These are phyloP conservation scores for Thozetella sp. DNA, from an alignment of 495 filamentous ascomycete species.

Conservation along the genomic window DNA sequence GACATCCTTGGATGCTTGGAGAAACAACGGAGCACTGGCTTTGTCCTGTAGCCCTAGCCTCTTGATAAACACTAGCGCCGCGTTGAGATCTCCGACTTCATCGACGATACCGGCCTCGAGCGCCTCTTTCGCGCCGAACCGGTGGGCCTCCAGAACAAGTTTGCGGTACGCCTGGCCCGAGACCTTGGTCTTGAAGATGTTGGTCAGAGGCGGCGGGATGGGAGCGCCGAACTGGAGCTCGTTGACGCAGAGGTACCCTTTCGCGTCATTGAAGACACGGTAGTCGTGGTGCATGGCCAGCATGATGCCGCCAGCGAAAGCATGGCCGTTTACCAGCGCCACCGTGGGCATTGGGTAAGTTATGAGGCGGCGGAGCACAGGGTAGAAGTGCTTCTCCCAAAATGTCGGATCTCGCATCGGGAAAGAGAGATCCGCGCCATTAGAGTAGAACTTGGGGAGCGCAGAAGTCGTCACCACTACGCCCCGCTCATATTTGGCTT, in stretches of 20 bases:
- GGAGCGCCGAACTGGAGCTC: conserved; percentile 70
- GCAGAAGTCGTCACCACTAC: conserved; percentile 71
- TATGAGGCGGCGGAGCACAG: conserved; percentile 54
- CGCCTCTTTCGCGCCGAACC: conserved; percentile 58
- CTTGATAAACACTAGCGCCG: conserved; percentile 52
- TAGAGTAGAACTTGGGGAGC: conserved; percentile 74
- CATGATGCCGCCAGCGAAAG: conserved; percentile 74
- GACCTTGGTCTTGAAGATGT: conserved; percentile 68
- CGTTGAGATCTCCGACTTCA: conserved; percentile 59
- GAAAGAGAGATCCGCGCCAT: conserved; percentile 64
- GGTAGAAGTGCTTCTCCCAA: conserved; percentile 55
- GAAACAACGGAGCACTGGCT: not conserved
- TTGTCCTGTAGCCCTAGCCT: conserved; percentile 44
- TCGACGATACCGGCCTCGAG: conserved; percentile 65
- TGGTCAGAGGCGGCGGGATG: conserved; percentile 63
- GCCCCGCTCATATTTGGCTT: conserved; percentile 57
- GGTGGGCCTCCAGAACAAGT: conserved; percentile 63
- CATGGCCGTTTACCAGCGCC: conserved; percentile 69
- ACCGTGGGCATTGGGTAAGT: conserved; percentile 76
- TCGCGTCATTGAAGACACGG: conserved; percentile 63
- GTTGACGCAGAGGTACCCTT: conserved; percentile 69
- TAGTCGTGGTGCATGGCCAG: conserved; percentile 77
- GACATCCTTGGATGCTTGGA: conserved; percentile 51
- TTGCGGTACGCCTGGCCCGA: conserved; percentile 51
- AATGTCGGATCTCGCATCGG: conserved; percentile 48